phyloP scores from a whole-genome alignment of 2,329 filamentous ascomycete species.

The Colletotrichum sp. region DNA sequence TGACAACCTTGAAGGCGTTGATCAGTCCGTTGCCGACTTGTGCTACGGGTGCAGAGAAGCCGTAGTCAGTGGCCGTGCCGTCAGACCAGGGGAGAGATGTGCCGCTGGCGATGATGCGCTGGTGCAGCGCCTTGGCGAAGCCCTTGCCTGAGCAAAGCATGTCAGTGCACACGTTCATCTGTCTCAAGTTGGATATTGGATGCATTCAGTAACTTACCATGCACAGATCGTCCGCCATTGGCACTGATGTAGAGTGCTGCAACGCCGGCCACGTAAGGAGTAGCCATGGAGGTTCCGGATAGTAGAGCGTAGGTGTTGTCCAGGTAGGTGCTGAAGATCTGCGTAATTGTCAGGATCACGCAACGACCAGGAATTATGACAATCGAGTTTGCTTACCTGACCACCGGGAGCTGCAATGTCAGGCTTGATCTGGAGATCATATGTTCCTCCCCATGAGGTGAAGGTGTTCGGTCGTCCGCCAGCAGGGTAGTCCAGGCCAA shows the following conservation, averaged over 20 bases:
- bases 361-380: background rate
- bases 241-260: slow-evolving; percentile 39
- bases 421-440: slow-evolving; percentile 47
- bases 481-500: slow-evolving; percentile 25
- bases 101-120: slow-evolving; percentile 38
- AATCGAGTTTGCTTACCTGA: slow-evolving; percentile 21
- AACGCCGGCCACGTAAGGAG: slow-evolving; percentile 48
- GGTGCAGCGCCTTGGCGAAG: slow-evolving; percentile 31
- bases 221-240: slow-evolving; percentile 32
- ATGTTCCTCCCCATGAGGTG: slow-evolving; percentile 48
- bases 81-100: slow-evolving; percentile 26
- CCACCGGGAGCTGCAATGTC: slow-evolving; percentile 48
- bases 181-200: background rate
- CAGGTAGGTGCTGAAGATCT: slow-evolving; percentile 45
- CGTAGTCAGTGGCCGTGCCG: slow-evolving; percentile 26
- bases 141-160: slow-evolving; percentile 28
- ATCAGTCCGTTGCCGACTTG: slow-evolving; percentile 47
- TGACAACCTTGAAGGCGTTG: slow-evolving; percentile 45
- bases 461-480: slow-evolving; percentile 42
- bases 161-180: background rate
- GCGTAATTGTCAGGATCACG: fast-evolving
- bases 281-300: slow-evolving; percentile 55
- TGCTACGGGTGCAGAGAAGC: slow-evolving; percentile 35
- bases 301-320: slow-evolving; percentile 38
- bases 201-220: slow-evolving; percentile 24